Conservation (phyloP, 176 grass and related monocot genomes). For the Lolium rigidum region DNA sequence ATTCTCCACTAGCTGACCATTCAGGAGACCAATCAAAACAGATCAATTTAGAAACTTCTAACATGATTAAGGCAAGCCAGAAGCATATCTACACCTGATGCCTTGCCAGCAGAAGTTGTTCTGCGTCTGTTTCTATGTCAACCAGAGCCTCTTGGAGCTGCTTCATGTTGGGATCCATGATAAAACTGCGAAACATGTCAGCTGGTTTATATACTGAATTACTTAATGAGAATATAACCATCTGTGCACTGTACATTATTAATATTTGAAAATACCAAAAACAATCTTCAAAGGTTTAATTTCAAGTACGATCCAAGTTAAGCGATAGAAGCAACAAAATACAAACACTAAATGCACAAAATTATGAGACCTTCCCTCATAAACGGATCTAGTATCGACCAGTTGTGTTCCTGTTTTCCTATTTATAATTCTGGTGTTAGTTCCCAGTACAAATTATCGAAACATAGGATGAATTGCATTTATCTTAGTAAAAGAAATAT, state of each 20-base stretch:
- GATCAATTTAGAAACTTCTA: not conserved
- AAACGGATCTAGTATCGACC: not conserved
- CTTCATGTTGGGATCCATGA: not conserved
- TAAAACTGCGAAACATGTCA: not conserved
- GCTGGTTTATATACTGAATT: too few relatives aligned
- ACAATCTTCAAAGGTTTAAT: not conserved
- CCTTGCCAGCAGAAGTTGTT: constrained; percentile 54
- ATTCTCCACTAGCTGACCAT: constrained; percentile 76
- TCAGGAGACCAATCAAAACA: not conserved
- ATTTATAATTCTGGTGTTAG: not conserved
- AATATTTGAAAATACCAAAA: not conserved
- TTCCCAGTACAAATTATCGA: not conserved
- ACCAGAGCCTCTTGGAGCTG: not conserved
- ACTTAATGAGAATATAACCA: too few relatives aligned
- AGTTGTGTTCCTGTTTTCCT: not conserved
- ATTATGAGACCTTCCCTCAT: not conserved
- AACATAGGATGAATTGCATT: not conserved
- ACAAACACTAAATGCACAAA: not conserved
- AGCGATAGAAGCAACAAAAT: not conserved
- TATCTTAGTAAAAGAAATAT: not conserved
- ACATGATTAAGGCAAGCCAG: not conserved
- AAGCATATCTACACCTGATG: not conserved
- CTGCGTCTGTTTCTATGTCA: constrained; percentile 75
- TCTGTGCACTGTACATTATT: not conserved
- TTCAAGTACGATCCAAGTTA: too few relatives aligned